These are phyloP conservation scores for Gossypium anomalum DNA, from an alignment of 345 rosid genomes.

Conservation along the genomic window DNA sequence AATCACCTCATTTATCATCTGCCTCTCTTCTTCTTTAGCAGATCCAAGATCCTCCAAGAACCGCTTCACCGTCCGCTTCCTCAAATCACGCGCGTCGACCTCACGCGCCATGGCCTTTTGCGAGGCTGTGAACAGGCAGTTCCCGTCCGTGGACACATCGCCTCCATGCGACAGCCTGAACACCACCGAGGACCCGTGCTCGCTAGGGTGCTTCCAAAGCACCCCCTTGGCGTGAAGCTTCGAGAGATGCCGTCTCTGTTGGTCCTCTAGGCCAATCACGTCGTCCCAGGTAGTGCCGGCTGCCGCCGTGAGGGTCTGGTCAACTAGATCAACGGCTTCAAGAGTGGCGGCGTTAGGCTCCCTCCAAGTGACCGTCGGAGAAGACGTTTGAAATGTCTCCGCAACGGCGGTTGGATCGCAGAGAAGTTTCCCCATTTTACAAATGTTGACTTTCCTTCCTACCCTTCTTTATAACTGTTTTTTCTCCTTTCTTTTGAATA, in stretches of 20 bases:
- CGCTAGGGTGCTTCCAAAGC: conserved; percentile 78
- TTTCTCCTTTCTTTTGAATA: not conserved
- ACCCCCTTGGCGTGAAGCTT: conserved; percentile 78
- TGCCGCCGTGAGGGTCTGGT: conserved; percentile 22
- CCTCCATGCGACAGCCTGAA: conserved; percentile 88
- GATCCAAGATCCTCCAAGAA: conserved; percentile 75
- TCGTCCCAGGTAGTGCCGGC: conserved; percentile 51
- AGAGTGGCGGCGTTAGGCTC: conserved; percentile 37
- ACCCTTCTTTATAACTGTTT: not conserved
- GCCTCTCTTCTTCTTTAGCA: conserved; percentile 42
- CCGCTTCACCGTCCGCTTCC: conserved; percentile 65
- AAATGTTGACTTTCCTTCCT: not conserved
- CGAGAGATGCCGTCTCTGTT: conserved; percentile 68
- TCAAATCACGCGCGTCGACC: conserved; percentile 62
- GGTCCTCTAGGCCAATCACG: conserved; percentile 85
- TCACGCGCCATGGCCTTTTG: conserved; percentile 78
- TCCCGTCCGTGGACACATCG: conserved; percentile 90
- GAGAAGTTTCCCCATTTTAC: conserved; percentile 70
- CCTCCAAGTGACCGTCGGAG: conserved; percentile 42
- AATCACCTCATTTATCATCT: conserved; percentile 47
- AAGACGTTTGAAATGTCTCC: conserved; percentile 57
- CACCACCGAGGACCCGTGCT: conserved; percentile 52
- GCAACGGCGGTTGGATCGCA: conserved; percentile 72
- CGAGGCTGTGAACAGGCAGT: conserved; percentile 94
- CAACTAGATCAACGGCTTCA: conserved; percentile 55